phyloP scores from a whole-genome alignment of 345 rosid species.

The Combretum micranthum region DNA sequence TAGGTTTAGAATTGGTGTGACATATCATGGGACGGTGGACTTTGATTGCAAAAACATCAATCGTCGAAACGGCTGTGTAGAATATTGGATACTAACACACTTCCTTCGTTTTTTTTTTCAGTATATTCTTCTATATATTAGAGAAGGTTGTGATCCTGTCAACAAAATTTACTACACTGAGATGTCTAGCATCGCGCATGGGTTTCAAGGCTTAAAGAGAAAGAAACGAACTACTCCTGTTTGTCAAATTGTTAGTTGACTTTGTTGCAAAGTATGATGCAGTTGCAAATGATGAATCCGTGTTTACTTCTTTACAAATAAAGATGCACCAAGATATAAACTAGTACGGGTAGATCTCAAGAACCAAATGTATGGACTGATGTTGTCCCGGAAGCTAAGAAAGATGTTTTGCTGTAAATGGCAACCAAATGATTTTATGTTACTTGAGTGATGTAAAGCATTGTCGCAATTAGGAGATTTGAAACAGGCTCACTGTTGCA shows the following conservation, averaged over 20 bases:
- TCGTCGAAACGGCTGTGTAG: not conserved
- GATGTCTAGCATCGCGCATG: constrained; percentile 53
- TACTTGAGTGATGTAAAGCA: constrained; percentile 88
- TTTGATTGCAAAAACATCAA: too few relatives aligned
- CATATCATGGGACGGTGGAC: constrained; percentile 81
- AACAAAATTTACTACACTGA: constrained; percentile 76
- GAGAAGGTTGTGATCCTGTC: constrained; percentile 68
- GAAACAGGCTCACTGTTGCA: constrained; percentile 68
- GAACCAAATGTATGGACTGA: constrained; percentile 70
- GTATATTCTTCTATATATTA: constrained; percentile 55
- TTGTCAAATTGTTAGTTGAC: constrained; percentile 62
- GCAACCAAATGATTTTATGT: constrained; percentile 58
- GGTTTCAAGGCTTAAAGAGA: constrained; percentile 60
- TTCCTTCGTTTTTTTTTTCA: constrained; percentile 30
- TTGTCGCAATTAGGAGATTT: constrained; percentile 73
- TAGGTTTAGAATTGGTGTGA: constrained; percentile 46
- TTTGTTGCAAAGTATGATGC: constrained; percentile 57
- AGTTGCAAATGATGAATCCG: constrained; percentile 64
- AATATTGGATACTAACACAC: not conserved
- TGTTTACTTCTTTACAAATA: constrained; percentile 72
- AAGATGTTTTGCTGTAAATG: constrained; percentile 78
- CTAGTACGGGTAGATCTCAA: constrained; percentile 69
- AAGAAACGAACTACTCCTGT: constrained; percentile 47
- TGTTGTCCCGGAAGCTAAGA: constrained; percentile 62
- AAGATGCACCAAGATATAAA: constrained; percentile 81